Evolutionary conservation across 768 basidiomycete species (phyloP).

Genomic region (Floccularia luteovirens): DNA sequence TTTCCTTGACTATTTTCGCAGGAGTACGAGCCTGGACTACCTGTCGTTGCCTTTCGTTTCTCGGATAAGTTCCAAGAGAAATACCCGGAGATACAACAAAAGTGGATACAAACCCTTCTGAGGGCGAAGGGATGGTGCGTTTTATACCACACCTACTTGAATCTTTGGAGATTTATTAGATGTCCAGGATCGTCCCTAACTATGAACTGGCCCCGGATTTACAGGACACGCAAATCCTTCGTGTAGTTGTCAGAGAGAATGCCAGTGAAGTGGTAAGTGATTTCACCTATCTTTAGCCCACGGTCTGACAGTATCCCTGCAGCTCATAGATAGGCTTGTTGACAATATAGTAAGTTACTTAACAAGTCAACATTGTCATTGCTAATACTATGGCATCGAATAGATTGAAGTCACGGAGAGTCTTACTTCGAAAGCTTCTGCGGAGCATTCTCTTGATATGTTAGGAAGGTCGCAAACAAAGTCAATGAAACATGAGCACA

Average conservation of each 20-base stretch:
- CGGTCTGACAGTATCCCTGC: conserved; percentile 6
- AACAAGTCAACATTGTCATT: conserved; percentile 2
- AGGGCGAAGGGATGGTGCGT: conserved; percentile 49
- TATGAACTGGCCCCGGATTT: conserved; percentile 46
- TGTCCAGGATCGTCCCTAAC: conserved; percentile 39
- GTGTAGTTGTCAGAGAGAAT: conserved; percentile 59
- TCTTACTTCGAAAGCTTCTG: conserved; percentile 37
- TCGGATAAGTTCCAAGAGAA: conserved; percentile 46
- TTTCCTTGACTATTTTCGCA: conserved; percentile 10
- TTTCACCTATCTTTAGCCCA: conserved; percentile 3
- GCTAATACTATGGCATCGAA: conserved; percentile 1
- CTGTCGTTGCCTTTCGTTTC: conserved; percentile 62
- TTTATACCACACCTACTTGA: conserved; percentile 6
- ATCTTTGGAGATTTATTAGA: background rate
- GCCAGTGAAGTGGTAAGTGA: conserved; percentile 38
- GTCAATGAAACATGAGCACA: conserved; percentile 25
- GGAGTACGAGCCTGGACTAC: conserved; percentile 51
- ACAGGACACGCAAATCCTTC: conserved; percentile 50
- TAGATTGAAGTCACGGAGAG: conserved; percentile 64
- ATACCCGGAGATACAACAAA: conserved; percentile 52
- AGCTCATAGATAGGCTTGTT: conserved; percentile 61
- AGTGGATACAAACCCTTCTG: conserved; percentile 48
- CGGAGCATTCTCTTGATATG: conserved; percentile 42
- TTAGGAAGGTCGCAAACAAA: conserved; percentile 20
- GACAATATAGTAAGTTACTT: conserved; percentile 51